A percentile compares a stretch with the other conserved stretches of the same genome.
Evolutionary conservation across 768 basidiomycete genomes (phyloP).

Genomic region (Flagelloscypha sp.): DNA sequence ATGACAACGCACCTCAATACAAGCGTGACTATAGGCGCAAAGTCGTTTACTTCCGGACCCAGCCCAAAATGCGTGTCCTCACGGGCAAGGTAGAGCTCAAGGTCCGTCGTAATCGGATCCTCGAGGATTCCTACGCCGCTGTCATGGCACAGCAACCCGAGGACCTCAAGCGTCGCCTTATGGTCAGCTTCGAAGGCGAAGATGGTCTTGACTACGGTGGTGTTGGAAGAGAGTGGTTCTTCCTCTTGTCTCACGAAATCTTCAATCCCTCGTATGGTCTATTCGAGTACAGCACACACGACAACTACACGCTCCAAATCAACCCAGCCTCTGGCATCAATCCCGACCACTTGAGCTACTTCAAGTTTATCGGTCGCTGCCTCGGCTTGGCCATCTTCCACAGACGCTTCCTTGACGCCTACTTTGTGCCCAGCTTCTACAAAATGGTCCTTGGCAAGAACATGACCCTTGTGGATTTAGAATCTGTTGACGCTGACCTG

Average conservation of each 20-base stretch:
- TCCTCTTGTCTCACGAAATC: slow-evolving; percentile 75
- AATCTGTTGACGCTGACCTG: slow-evolving; percentile 60
- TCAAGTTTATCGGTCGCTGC: slow-evolving; percentile 72
- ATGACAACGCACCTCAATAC: slow-evolving; percentile 89
- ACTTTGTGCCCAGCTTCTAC: slow-evolving; percentile 75
- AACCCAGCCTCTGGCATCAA: slow-evolving; percentile 71
- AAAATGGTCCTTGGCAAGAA: slow-evolving; percentile 66
- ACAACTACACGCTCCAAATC: slow-evolving; percentile 76
- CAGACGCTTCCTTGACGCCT: slow-evolving; percentile 68
- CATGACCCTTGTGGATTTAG: slow-evolving; percentile 54
- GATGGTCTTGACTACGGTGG: slow-evolving; percentile 77
- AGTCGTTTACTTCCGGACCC: slow-evolving; percentile 86
- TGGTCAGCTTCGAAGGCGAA: slow-evolving; percentile 73
- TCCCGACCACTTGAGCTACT: slow-evolving; percentile 71
- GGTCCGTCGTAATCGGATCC: slow-evolving; percentile 67
- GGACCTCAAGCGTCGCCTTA: slow-evolving; percentile 60
- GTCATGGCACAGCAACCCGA: slow-evolving; percentile 74
- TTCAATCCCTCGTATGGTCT: slow-evolving; percentile 79
- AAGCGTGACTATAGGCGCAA: slow-evolving; percentile 90
- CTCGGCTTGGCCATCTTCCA: slow-evolving; percentile 75
- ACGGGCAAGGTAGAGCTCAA: slow-evolving; percentile 85
- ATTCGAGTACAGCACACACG: slow-evolving; percentile 73
- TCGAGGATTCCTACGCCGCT: slow-evolving; percentile 82
- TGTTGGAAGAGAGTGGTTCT: slow-evolving; percentile 82
- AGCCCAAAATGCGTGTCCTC: slow-evolving; percentile 72